Percentiles rank a stretch among this genome's conserved stretches.
Conservation (phyloP, 2,329 filamentous ascomycete genomes). For the Leptosphaerulina australis region DNA sequence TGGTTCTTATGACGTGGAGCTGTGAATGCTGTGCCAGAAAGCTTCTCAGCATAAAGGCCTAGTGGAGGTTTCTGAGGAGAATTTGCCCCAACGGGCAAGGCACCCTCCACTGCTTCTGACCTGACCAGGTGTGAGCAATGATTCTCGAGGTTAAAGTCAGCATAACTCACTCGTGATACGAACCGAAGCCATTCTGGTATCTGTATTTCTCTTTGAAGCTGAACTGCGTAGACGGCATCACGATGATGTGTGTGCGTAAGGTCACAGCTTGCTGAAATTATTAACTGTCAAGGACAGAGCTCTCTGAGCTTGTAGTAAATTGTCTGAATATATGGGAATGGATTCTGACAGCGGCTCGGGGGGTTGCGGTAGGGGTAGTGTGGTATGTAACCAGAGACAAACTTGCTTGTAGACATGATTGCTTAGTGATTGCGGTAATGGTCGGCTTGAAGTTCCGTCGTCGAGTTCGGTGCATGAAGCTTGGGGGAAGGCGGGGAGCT, state of each 20-base stretch:
- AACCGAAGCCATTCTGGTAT: constrained; percentile 80
- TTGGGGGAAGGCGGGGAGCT: constrained; percentile 26
- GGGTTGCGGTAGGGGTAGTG: background rate
- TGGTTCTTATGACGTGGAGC: constrained; percentile 63
- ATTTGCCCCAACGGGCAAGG: constrained; percentile 77
- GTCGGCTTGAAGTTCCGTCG: constrained; percentile 38
- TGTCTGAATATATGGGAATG: constrained; percentile 3
- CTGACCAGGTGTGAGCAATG: constrained; percentile 51
- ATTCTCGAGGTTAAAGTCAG: background rate
- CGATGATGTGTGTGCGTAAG: constrained; percentile 37
- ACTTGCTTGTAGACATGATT: constrained; percentile 25
- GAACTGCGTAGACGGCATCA: constrained; percentile 70
- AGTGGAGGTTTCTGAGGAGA: constrained; percentile 80
- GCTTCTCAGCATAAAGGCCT: constrained; percentile 79
- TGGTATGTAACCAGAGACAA: background rate
- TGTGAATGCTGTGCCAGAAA: constrained; percentile 66
- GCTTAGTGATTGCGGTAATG: constrained; percentile 33
- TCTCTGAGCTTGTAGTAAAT: constrained; percentile 12
- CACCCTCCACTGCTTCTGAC: constrained; percentile 75
- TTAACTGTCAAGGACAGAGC: constrained; percentile 34
- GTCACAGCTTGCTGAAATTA: constrained; percentile 38
- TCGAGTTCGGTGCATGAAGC: constrained; percentile 8
- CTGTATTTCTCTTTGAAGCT: constrained; percentile 70
- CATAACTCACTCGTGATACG: constrained; percentile 72
- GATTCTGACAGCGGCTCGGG: background rate